Base-by-base conservation (phyloP, 257 asterid species). In the Knoxia roxburghii region DNA sequence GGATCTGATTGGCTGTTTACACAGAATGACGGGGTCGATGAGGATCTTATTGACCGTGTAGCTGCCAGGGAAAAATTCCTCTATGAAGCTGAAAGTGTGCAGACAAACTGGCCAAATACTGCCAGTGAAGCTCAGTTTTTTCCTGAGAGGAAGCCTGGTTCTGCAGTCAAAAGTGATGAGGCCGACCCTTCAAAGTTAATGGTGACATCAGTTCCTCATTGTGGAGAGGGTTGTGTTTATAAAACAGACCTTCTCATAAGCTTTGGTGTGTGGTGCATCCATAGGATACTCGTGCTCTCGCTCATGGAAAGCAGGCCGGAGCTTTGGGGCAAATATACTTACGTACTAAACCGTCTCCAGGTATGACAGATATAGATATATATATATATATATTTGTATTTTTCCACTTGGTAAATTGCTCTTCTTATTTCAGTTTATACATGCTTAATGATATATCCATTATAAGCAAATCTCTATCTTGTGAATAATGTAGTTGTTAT, bases 261-360 rank as follows among this genome's bases (percentile, higher is more conserved):
- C 88, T 94, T 90, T 71, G 99, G 99, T 14, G 96, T 94, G 32
- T 94, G 99, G 99, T 85, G 96, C 82, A 94, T 94, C 75, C 99
- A 85, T 73, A 83, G 99, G 76, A 79, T 94, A 72, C 95, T 94
- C 35, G 97, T 88, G 65, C 95, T 94, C 54, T 94, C 95, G 30
- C 91, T 87, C 58, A 80, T 88, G 96, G 99, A 94, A 76, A 94
- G 99, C 78, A 71, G 99, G 72, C 99, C 99, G 1, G 98, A 94
- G 74, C 92, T 94, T 32, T 94, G 99, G 99, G 99, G 99, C 29
- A 94, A 88, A 76, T 94, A 94, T 74, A 94, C 99, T 33, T 90
- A 73, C 52, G 96, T 87, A 50, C 95, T 94, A 49, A 94, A 94
- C 46, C 96, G 97, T 40, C 98, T 94, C 68, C 99, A 94, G 98